Base-by-base conservation (phyloP, 23 red algal genomes). In the Gracilaria caudata region DNA sequence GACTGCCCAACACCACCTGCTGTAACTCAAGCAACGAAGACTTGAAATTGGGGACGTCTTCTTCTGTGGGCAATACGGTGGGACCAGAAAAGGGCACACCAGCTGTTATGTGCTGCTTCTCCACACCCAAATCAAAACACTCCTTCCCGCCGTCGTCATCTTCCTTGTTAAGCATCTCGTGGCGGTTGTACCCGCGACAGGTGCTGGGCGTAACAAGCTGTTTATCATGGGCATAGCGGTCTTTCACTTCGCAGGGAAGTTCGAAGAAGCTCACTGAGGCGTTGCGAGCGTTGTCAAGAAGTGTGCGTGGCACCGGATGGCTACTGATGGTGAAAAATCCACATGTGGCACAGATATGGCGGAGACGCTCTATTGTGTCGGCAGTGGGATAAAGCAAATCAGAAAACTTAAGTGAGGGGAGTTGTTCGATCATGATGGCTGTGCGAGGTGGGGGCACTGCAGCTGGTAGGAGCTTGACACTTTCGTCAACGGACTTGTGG, bases 11-110 rank as follows among this genome's bases (percentile, higher is more conserved):
- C 33, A 81, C 35, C 32, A 43, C 55, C 16, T 81, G 20, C 56
- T 81, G 78, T 39, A 81, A 64, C 0, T 81, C 78, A 10, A 81
- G 34, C 24, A 64, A 16, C 32, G 78, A 81, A 41, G 55, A 41
- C 21, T 32, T 10, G 30, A 81, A 81, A 8, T 41, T 44, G 33
- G 78, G 56, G 0, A 55, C 78, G 49, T 59, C 54, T 44, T 81
- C 60, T 19, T 81, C 78, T 24, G 32, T n/a, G 4, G 55, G 78
- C 21, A 81, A 41, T 9, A 81, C 53, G 29, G 32, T 81, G 23
- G 78, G 78, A 26, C 78, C 78, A 9, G 49, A 57, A 47, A 81
- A 81, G 8, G 33, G 53, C 41, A 43, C 23, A 4, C 56, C 78
- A 36, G 78, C 29, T 23, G 23, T 68, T 1, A 81, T 12, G 0